Base-by-base conservation (phyloP, 2,329 filamentous ascomycete genomes). In the Dothistroma pini region DNA sequence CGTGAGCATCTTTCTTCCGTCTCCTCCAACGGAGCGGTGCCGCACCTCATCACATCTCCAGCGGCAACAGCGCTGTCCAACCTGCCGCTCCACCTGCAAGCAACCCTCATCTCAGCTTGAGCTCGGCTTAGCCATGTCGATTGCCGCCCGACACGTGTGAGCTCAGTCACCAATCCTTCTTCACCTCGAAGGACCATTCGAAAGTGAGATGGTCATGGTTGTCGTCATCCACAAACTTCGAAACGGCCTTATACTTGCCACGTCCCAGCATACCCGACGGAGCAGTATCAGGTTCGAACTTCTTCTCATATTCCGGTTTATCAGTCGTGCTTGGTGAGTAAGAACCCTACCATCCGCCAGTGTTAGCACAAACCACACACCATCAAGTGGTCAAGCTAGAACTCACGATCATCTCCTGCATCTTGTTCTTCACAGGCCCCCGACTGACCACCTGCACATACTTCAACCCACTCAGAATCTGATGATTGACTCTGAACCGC, bases 401-500 rank as follows among this genome's bases (percentile, higher is more conserved):
- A 83, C 88, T 73, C 78, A 95, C 92, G 84, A 99, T 89, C 95
- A 99, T 99, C 81, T 97, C 93, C 71, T 96, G 90, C 73, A 95
- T 89, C 85, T 97, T 99, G 81, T 89, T 90, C 63, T 86, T 86
- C 75, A 97, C 84, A 58, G 90, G 90, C 83, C 92, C 92, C 70
- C 93, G 84, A 84, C 95, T 96, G 65, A 97, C 90, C 47, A 92
- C 85, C 80, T 99, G 95, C 60, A 99, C 85, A 77, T 97, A 99
- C 81, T 97, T 96, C 74, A 99, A 80, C 51, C 95, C 95, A 70
- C 90, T 95, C 58, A 97, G 85, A 68, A 99, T 93, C 78, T 97
- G 90, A 76, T 97, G 92, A 82, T 99, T 92, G 51, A 99, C 95
- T 80, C 93, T 89, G 84, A 97, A 99, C 64, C 86, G 86, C 61